Conservation (phyloP, 169 alveolate species). For the Theileria annulata region DNA sequence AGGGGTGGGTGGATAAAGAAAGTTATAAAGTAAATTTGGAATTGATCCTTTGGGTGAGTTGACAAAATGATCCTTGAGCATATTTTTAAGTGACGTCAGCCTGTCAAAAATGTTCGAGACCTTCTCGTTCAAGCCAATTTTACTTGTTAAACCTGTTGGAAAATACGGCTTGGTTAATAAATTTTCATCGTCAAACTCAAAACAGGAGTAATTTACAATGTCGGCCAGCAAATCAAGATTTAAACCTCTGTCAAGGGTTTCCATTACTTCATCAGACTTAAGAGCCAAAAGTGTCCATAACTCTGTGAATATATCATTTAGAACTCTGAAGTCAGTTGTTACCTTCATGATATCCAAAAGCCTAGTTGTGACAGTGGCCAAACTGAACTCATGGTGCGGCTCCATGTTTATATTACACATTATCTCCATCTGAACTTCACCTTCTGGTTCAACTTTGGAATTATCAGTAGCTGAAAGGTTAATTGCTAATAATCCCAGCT, state of each 20-base stretch:
- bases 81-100: background rate
- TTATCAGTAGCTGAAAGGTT: background rate
- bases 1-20: background rate
- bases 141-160: background rate
- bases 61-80: slow-evolving; percentile 3
- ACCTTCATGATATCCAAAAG: slow-evolving; percentile 15
- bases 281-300: slow-evolving; percentile 44
- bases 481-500: slow-evolving; percentile 18
- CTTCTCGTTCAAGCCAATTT: background rate
- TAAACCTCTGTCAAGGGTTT: slow-evolving; percentile 8
- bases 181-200: background rate
- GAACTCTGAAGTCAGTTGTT: background rate
- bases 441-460: background rate
- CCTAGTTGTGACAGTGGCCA: background rate
- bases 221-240: slow-evolving; percentile 36
- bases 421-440: background rate
- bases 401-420: slow-evolving; percentile 29
- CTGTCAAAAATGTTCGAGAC: background rate
- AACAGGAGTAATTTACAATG: slow-evolving; percentile 22
- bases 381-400: slow-evolving; percentile 26
- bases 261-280: slow-evolving; percentile 25
- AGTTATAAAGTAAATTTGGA: background rate
- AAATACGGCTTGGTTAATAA: background rate
- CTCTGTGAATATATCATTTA: slow-evolving; percentile 42
- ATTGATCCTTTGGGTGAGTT: slow-evolving; percentile 14